phyloP scores from a whole-genome alignment of 2,329 filamentous ascomycete genomes.

The Colletotrichum sp. region DNA sequence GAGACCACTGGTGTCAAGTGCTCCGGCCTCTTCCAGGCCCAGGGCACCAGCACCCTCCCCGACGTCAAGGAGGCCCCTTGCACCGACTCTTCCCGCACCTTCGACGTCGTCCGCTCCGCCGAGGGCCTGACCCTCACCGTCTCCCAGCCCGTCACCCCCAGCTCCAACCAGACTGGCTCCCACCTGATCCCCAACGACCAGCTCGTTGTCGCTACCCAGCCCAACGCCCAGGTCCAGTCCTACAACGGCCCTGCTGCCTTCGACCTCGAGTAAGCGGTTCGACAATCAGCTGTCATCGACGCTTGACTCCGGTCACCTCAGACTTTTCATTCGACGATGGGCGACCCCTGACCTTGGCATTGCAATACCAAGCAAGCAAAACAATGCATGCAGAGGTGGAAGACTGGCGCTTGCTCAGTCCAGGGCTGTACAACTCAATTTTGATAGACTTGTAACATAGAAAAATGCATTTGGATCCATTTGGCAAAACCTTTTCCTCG shows the following conservation, averaged over 20 bases:
- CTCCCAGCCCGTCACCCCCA: conserved; percentile 30
- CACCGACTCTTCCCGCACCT: conserved; percentile 32
- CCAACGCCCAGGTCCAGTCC: conserved; percentile 30
- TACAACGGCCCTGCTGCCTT: conserved; percentile 30
- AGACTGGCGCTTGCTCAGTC: not conserved
- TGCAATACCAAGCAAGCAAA: not conserved
- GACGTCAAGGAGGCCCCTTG: conserved; percentile 32
- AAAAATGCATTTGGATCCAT: not conserved
- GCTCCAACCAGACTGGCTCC: conserved; percentile 27
- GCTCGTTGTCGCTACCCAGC: conserved; percentile 24
- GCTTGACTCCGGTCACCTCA: not conserved
- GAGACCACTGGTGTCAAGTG: conserved; percentile 30
- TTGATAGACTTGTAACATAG: not conserved
- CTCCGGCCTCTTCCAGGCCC: conserved; percentile 22
- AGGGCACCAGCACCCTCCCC: conserved; percentile 30
- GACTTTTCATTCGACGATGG: not conserved
- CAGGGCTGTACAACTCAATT: not conserved
- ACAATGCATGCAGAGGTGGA: not conserved
- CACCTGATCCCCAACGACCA: conserved; percentile 31
- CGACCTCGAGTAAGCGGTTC: conserved; percentile 9
- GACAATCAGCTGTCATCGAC: not conserved
- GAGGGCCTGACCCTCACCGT: conserved; percentile 31
- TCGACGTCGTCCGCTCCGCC: conserved; percentile 25
- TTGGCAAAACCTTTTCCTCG: not conserved
- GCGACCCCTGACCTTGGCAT: not conserved